Evolutionary conservation across 768 basidiomycete genomes (phyloP).

Genomic region (Cytidiella melzeri): DNA sequence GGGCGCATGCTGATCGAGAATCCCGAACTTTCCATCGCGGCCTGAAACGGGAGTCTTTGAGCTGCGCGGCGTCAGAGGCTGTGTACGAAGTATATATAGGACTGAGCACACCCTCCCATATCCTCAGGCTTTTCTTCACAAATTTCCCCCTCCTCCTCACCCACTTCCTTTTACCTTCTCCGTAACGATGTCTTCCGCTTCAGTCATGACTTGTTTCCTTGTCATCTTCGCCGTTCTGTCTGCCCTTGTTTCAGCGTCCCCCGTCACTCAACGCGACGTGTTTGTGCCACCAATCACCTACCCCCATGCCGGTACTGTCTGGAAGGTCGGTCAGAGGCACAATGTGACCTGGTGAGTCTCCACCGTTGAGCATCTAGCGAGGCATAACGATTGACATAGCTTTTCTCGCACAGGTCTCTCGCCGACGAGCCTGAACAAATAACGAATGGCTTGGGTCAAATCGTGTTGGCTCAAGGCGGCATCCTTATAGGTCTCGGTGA

Average conservation of each 20-base stretch:
- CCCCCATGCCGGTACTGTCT: conserved; percentile 35
- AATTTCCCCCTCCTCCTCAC: background rate
- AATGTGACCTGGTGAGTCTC: conserved; percentile 47
- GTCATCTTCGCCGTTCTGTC: conserved; percentile 19
- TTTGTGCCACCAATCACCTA: conserved; percentile 42
- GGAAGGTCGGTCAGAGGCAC: conserved; percentile 37
- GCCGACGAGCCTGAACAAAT: conserved; percentile 34
- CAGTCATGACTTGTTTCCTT: conserved; percentile 19
- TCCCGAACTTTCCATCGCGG: too few relatives aligned
- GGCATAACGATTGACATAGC: background rate
- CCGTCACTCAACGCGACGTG: conserved; percentile 36
- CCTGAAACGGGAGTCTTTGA: too few relatives aligned
- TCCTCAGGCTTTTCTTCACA: background rate
- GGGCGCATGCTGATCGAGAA: too few relatives aligned
- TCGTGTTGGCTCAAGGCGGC: conserved; percentile 25
- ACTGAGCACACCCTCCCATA: too few relatives aligned
- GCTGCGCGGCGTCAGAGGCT: too few relatives aligned
- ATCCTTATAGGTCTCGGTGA: conserved; percentile 25
- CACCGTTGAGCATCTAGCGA: background rate
- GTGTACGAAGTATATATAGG: too few relatives aligned
- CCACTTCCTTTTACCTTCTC: background rate
- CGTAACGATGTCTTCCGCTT: conserved; percentile 18
- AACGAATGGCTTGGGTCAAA: conserved; percentile 29
- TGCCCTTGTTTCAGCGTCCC: conserved; percentile 25
- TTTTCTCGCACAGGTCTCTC: conserved; percentile 29